phyloP scores from a whole-genome alignment of 345 rosid genomes.

The Boechera divaricarpa region DNA sequence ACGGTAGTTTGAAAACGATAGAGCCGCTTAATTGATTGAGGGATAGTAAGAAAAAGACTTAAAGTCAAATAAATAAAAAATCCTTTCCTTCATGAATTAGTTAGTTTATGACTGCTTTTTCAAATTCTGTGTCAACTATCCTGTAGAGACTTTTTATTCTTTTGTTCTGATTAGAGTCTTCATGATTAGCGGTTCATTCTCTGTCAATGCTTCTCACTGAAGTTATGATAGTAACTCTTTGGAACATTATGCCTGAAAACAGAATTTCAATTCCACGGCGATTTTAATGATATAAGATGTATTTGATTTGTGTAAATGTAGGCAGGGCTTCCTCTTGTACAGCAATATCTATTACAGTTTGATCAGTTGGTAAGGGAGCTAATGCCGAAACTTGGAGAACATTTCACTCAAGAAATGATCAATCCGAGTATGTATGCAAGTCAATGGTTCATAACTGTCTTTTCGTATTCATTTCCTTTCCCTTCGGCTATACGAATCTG shows the following conservation, averaged over 20 bases:
- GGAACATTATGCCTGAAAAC: conserved; percentile 13
- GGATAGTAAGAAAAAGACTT: conserved; percentile 28
- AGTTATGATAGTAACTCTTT: conserved; percentile 15
- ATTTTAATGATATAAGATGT: neutral
- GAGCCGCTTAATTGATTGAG: conserved; percentile 10
- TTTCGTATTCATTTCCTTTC: conserved; percentile 93
- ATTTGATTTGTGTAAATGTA: conserved; percentile 38
- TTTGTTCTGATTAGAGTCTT: conserved; percentile 8
- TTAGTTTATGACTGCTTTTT: conserved; percentile 27
- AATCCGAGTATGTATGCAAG: conserved; percentile 99
- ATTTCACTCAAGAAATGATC: conserved; percentile 86
- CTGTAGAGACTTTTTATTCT: neutral
- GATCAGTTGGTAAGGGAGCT: conserved; percentile 77
- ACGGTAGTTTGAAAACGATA: conserved; percentile 31
- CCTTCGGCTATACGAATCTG: conserved; percentile 92
- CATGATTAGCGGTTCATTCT: conserved; percentile 1
- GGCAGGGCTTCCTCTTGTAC: conserved; percentile 97
- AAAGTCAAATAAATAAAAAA: conserved; percentile 28
- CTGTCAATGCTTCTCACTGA: conserved; percentile 5
- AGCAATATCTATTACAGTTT: conserved; percentile 81
- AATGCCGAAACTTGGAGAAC: conserved; percentile 92
- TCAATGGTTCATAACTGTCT: conserved; percentile 98
- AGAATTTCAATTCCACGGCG: neutral
- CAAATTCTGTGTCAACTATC: conserved; percentile 24
- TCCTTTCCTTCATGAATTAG: conserved; percentile 40